Evolutionary conservation across 345 rosid species (phyloP), one percentile per base, ranked within the genome.

Genomic region (Raphanus raphanistrum): DNA sequence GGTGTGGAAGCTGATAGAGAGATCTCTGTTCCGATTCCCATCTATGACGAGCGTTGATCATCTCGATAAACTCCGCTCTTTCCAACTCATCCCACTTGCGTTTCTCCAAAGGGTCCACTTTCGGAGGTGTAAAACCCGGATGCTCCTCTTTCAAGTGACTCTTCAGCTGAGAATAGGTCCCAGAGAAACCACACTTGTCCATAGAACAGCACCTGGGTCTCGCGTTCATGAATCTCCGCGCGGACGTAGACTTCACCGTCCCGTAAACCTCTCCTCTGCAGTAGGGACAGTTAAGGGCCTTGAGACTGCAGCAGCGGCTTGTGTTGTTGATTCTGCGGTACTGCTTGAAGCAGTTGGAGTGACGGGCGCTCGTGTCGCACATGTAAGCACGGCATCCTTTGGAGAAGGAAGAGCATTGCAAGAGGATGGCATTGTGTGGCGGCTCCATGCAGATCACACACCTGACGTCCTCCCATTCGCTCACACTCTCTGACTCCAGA

Each of bases 391-490:
- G 83, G 10, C 97, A 90, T 3, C 96, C 96, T 28, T 86, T 83
- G 16, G 84, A 79, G 61, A 52, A 78, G 12, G 93, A 88, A 36
- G 92, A 82, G 74, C 97, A 92, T 4, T 57, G 77, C 66, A 92
- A 67, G 35, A 90, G 87, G n/a, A 90, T 89, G 0, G 86, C 92
- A 70, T 88, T 92, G 74, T 89, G 96, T 1, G 97, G 96, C 11
- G 87, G 87, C 72, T 92, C 97, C 89, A 92, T 85, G 72, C 96
- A 92, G 66, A 89, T 75, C 1, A 92, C 86, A 74, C 97, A 92
- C 78, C 84, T 79, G 3, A 79, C 85, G 35, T 87, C 91, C 65
- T 90, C 94, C 92, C 90, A 89, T 72, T 85, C 88, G 54, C 84
- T 84, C 3, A 66, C 80, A 76, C 86, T 81, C 75, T 86, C 75